A percentile compares a stretch with the other conserved stretches of the same genome.
Evolutionary conservation across 202 grass and related monocot genomes (phyloP).

Genomic region (Bolboschoenoplectus hybrid): DNA sequence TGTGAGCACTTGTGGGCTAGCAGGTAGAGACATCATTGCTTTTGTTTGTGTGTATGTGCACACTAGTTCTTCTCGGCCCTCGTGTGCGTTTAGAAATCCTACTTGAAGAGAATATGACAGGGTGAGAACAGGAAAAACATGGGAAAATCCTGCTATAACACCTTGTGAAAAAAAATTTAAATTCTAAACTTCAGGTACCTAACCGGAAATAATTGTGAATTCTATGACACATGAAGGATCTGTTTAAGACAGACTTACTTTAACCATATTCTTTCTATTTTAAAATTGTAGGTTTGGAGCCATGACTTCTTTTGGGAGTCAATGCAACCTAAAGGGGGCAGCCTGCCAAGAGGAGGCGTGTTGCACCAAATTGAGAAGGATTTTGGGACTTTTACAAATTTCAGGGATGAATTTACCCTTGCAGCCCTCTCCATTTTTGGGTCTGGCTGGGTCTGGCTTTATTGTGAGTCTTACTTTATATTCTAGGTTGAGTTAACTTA

Average conservation of each 20-base stretch:
- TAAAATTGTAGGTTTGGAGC: conserved; percentile 73
- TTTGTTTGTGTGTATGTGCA: background rate
- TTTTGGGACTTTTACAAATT: conserved; percentile 84
- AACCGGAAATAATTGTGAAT: background rate
- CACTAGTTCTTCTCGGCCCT: background rate
- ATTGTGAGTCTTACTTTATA: conserved; percentile 58
- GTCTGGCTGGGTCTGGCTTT: conserved; percentile 92
- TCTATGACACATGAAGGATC: background rate
- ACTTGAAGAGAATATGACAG: background rate
- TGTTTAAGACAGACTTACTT: background rate
- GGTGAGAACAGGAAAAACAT: conserved; percentile 3
- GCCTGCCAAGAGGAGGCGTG: conserved; percentile 56
- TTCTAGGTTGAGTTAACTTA: conserved; percentile 2
- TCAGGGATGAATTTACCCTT: conserved; percentile 75
- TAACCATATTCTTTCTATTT: background rate
- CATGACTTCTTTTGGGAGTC: conserved; percentile 98
- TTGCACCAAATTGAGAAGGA: conserved; percentile 89
- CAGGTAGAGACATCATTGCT: background rate
- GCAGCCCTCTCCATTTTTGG: conserved; percentile 60
- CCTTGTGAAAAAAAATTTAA: background rate
- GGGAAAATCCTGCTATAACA: background rate
- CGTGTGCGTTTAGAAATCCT: conserved; percentile 11
- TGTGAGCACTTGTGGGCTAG: background rate
- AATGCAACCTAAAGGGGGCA: conserved; percentile 86
- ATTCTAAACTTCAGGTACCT: background rate